Evolutionary conservation across 1,139 yeast genomes (phyloP), one percentile per base, ranked within the genome.

Genomic region (Trichomonascaceae sp.): DNA sequence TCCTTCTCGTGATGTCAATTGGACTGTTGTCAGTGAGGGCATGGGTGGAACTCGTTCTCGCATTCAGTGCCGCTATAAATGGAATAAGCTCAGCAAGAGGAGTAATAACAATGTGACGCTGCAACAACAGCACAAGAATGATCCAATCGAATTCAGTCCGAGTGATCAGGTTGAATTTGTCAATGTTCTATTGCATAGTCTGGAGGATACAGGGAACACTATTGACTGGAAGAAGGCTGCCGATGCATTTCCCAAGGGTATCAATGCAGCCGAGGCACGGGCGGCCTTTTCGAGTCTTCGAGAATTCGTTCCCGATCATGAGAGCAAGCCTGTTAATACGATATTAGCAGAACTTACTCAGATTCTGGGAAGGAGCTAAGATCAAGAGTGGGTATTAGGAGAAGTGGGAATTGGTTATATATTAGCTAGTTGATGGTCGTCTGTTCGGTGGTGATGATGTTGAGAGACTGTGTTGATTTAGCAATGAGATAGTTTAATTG

Each of bases 61-160:
- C 60, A 90, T 91, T 60, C 98, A 91, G 70, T 91, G 97, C 68
- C 81, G 97, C 53, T 91, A 91, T 71, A 91, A 91, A 69, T 91
- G 97, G 96, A 85, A 86, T 64, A 90, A 89, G 69, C 66, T 90
- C 9, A 70, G 82, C 53, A 84, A 82, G 64, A 75, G 63, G 43
- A 59, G 56, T 20, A 52, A 53, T 45, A 52, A 53, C 32, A 51
- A 57, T 22, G 55, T 58, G 39, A 27, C 2, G 12, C 9, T 32
- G 46, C 27, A n/a, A n/a, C n/a, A 18, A 43, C 39, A 15, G 32
- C 32, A 36, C 17, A 36, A 36, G 41, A 13, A 13, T 36, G 17
- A 13, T 13, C 17, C 41, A 6, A 13, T 36, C 17, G 41, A 36
- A 13, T 36, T 36, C 17, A 36, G 41, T 36, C 41, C 41, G 17